Evolutionary conservation across 2,329 filamentous ascomycete species (phyloP).

Genomic region (Colletotrichum lindemuthianum): DNA sequence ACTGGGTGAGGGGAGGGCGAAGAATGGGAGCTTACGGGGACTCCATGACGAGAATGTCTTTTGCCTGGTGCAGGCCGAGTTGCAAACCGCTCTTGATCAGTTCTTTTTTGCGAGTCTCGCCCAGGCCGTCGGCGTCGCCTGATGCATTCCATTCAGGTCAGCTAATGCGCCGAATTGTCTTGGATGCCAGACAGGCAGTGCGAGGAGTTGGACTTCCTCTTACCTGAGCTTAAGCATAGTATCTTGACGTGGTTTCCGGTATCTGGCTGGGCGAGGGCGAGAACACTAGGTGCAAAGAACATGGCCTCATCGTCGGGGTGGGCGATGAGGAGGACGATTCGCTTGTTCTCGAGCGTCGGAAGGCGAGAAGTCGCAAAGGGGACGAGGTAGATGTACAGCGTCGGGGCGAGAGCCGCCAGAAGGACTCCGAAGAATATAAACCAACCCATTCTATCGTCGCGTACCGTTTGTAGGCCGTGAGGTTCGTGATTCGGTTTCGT

Average conservation of each 20-base stretch:
- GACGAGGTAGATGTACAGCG: slow-evolving; percentile 63
- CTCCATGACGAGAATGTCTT: slow-evolving; percentile 88
- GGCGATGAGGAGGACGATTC: slow-evolving; percentile 91
- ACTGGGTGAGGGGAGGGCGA: slow-evolving; percentile 1
- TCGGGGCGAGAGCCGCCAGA: slow-evolving; percentile 53
- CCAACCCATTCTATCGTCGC: slow-evolving; percentile 38
- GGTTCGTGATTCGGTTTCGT: slow-evolving; percentile 11
- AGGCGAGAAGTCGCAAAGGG: slow-evolving; percentile 61
- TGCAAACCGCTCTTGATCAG: slow-evolving; percentile 81
- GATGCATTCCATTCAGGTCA: slow-evolving; percentile 24
- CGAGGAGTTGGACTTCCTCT: slow-evolving; percentile 31
- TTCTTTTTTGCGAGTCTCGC: slow-evolving; percentile 84
- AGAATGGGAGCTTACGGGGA: slow-evolving; percentile 64
- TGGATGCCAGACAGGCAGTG: slow-evolving; percentile 33
- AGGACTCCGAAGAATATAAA: slow-evolving; percentile 37
- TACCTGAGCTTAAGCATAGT: slow-evolving; percentile 87
- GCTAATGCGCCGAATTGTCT: slow-evolving; percentile 16
- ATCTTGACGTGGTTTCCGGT: slow-evolving; percentile 94
- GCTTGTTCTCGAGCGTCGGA: slow-evolving; percentile 80
- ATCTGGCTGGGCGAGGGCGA: slow-evolving; percentile 82
- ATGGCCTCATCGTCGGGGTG: slow-evolving; percentile 99
- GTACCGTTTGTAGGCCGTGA: not conserved
- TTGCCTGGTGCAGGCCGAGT: slow-evolving; percentile 77
- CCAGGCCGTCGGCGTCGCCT: slow-evolving; percentile 89
- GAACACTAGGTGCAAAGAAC: slow-evolving; percentile 94